Conservation (phyloP, 768 basidiomycete genomes). For the Lanmaoa pseudosensibilis region DNA sequence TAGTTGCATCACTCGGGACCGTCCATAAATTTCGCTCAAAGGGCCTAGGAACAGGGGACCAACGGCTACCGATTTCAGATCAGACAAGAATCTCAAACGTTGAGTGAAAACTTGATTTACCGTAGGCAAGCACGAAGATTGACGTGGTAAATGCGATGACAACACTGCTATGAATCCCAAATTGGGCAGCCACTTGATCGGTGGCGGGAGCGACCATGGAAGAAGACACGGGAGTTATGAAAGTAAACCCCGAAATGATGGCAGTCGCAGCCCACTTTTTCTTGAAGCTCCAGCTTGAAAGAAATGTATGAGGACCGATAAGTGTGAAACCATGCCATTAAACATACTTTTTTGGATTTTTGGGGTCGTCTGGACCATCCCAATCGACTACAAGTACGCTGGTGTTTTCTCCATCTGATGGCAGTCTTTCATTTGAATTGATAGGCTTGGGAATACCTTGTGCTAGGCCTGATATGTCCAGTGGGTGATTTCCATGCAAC, state of each 20-base stretch:
- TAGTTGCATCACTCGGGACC: constrained; percentile 57
- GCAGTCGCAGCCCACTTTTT: constrained; percentile 65
- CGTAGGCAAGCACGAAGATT: constrained; percentile 59
- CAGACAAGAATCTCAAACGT: not conserved
- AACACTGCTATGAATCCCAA: constrained; percentile 52
- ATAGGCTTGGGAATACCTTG: not conserved
- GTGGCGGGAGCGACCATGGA: constrained; percentile 73
- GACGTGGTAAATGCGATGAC: constrained; percentile 59
- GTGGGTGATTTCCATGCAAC: not conserved
- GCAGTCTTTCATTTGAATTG: not conserved
- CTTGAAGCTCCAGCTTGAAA: constrained; percentile 52
- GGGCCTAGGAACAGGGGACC: constrained; percentile 52
- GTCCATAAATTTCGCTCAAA: constrained; percentile 69
- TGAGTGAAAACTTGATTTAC: constrained; percentile 33
- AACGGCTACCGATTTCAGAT: constrained; percentile 7
- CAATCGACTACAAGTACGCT: constrained; percentile 49
- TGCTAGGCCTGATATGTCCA: not conserved
- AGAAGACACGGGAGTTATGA: constrained; percentile 68
- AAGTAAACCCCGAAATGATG: constrained; percentile 67
- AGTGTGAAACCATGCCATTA: not conserved
- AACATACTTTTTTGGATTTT: constrained; percentile 58
- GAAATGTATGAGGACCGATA: not conserved
- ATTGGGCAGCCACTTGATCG: constrained; percentile 47
- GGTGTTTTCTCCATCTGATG: not conserved
- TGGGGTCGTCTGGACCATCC: constrained; percentile 60